Base-by-base conservation (phyloP, 495 filamentous ascomycete genomes). In the Umbilicaria muhlenbergii region DNA sequence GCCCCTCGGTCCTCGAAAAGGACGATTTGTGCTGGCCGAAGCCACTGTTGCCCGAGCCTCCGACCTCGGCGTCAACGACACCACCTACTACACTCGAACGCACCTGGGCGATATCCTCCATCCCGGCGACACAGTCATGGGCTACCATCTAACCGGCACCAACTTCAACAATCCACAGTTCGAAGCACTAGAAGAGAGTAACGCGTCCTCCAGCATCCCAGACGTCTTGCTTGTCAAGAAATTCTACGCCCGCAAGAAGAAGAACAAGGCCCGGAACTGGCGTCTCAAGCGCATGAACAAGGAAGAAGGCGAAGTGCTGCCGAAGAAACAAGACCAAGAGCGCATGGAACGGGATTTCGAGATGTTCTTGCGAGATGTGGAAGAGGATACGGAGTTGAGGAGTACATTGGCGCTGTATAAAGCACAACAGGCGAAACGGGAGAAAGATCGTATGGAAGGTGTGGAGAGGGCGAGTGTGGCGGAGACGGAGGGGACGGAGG, bases 191-290 rank as follows among this genome's bases (percentile, higher is more conserved):
- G 81, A 92, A 59, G 58, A 67, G 43, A 78, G 74, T 53, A 67
- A 74, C 55, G 66, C 74, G 17, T 62, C 74, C 3, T 80, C 75
- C 10, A 78, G 70, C 3, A 80, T 99, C 35, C 92, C 92, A 0
- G 92, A 96, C 49, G 92, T 95, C 1, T 58, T 96, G 0, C 73
- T 99, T 2, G 85, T 99, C 50, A 94, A 92, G 86, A 99, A 99
- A 58, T 73, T 77, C 69, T 96, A 92, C 61, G 74, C 83, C 7
- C 78, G 86, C 59, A 80, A 80, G 52, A 81, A 85, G 71, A 83
- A 80, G 66, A 75, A 72, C 61, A 85, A 82, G 67, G 73, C 66
- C 53, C 78, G 92, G 34, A 78, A 81, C 63, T 98, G 91, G 91
- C 81, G 81, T 48, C 75, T 98, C 53, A 87, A 83, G 76, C 85